Percentiles rank a stretch among this genome's conserved stretches.
Conservation (phyloP, 2,329 filamentous ascomycete species). For the Hirsutella thompsonii region DNA sequence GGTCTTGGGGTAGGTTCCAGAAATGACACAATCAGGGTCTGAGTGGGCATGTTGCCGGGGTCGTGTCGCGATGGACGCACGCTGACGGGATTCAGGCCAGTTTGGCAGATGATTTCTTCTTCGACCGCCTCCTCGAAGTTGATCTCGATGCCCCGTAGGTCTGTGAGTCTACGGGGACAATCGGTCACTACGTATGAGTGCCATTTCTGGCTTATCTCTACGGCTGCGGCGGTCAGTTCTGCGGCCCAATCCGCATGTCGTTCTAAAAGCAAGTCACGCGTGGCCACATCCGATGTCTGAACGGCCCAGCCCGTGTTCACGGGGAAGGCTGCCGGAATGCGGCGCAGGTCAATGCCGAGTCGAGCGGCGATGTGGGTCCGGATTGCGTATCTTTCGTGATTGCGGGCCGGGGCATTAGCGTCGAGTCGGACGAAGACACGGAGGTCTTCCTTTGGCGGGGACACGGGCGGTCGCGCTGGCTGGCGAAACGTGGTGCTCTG, state of each 20-base stretch:
- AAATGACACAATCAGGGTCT: conserved; percentile 1
- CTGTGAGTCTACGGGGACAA: not conserved
- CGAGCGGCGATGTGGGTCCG: not conserved
- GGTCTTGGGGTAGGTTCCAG: conserved; percentile 1
- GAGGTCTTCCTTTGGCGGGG: no score
- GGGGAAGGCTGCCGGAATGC: conserved; percentile 5
- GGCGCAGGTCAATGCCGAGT: not conserved
- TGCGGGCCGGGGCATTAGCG: not conserved
- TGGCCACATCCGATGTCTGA: no score
- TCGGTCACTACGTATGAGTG: no score
- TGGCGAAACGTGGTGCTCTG: no score
- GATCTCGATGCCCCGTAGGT: not conserved
- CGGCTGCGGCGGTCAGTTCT: no score
- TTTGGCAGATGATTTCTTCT: conserved; percentile 1
- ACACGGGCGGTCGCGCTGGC: no score
- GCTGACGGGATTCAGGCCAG: conserved; percentile 1
- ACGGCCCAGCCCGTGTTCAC: no score
- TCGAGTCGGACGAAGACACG: no score
- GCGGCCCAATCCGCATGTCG: no score
- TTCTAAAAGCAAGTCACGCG: no score
- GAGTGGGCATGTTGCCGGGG: not conserved
- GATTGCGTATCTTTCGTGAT: not conserved
- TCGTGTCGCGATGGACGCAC: not conserved
- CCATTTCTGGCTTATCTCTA: no score
- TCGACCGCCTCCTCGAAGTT: not conserved